These are phyloP conservation scores for Leccinum fibrillosum DNA, from an alignment of 768 basidiomycete species.

Conservation along the genomic window DNA sequence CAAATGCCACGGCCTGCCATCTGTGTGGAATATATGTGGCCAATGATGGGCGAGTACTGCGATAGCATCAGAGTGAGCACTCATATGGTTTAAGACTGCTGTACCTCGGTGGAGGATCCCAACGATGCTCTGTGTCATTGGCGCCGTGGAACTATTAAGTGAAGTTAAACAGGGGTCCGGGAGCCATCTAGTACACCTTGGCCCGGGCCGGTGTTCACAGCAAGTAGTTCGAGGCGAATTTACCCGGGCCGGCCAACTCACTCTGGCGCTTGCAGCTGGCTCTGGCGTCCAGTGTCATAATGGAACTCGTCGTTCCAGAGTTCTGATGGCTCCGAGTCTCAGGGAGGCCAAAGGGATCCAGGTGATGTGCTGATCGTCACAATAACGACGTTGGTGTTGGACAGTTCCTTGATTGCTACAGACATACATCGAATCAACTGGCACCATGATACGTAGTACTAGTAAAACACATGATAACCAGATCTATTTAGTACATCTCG, in stretches of 20 bases:
- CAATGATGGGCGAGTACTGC: constrained; percentile 17
- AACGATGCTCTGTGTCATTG: constrained; percentile 60
- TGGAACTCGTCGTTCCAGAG: constrained; percentile 47
- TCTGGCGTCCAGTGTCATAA: constrained; percentile 46
- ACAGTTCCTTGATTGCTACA: constrained; percentile 63
- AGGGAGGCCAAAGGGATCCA: constrained; percentile 63
- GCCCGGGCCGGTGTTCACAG: constrained; percentile 45
- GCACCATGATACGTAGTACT: too few species aligned
- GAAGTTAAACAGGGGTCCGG: constrained; percentile 31
- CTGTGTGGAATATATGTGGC: constrained; percentile 42
- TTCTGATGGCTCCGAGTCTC: constrained; percentile 38
- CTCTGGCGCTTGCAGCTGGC: constrained; percentile 44
- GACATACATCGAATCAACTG: constrained; percentile 31
- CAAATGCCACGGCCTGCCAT: constrained; percentile 47
- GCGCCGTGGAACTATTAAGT: constrained; percentile 46
- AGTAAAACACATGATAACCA: constrained; percentile 16
- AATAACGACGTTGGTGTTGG: constrained; percentile 58
- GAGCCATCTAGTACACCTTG: constrained; percentile 53
- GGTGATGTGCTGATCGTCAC: constrained; percentile 64
- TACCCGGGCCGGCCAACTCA: constrained; percentile 36
- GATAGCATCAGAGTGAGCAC: neutral
- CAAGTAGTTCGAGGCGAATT: constrained; percentile 28
- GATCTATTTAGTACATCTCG: neutral
- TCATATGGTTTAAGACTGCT: constrained; percentile 38
- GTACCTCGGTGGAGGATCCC: constrained; percentile 47